These are phyloP conservation scores for Lipomyces yamadae DNA, from an alignment of 805 yeast genomes.

Conservation along the genomic window DNA sequence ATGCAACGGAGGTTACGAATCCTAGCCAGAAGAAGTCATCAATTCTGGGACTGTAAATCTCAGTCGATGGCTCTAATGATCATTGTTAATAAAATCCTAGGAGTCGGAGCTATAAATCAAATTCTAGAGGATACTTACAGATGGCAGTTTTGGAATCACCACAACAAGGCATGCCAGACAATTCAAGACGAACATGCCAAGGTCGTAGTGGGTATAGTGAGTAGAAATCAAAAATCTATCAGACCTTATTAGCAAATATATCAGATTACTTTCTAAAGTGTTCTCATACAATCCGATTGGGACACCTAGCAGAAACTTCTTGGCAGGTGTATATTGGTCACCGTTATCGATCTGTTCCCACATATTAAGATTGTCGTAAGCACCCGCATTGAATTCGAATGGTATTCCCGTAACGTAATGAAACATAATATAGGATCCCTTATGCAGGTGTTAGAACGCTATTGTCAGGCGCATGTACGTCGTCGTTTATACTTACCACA, in stretches of 20 bases:
- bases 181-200: constrained; percentile 77
- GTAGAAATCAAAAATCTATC: constrained; percentile 72
- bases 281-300: constrained; percentile 67
- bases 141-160: constrained; percentile 88
- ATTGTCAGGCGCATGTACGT: neutral
- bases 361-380: constrained; percentile 93
- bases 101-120: neutral
- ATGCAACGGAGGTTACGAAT: neutral
- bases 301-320: constrained; percentile 89
- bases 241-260: neutral
- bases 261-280: neutral
- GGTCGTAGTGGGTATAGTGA: constrained; percentile 85
- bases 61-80: constrained; percentile 34
- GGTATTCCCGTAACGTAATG: constrained; percentile 97
- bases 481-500: constrained; percentile 44
- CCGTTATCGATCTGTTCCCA: constrained; percentile 98
- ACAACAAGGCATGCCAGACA: constrained; percentile 81
- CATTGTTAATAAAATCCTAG: neutral
- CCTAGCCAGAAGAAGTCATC: constrained; percentile 5
- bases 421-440: constrained; percentile 90
- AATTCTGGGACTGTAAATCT: constrained; percentile 36
- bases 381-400: constrained; percentile 94
- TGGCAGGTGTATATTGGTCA: constrained; percentile 95
- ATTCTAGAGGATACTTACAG: constrained; percentile 23
- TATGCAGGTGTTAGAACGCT: constrained; percentile 5